Evolutionary conservation across 164 flowering plant species (phyloP), one percentile per base, ranked within the genome.

Genomic region (Chimonanthus praecox): DNA sequence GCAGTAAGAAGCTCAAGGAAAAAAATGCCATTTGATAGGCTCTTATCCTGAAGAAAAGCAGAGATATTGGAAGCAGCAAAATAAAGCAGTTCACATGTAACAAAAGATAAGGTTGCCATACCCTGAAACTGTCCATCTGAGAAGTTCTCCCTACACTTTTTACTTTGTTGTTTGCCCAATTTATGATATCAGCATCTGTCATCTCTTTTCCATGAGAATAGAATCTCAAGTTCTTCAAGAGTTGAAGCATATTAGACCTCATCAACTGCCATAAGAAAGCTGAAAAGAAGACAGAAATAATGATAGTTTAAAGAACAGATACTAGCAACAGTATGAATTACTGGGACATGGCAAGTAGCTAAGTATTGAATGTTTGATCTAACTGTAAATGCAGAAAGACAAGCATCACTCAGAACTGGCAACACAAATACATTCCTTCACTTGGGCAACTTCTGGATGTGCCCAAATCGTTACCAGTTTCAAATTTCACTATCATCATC

Each of bases 241-340:
- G 93, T 82, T 92, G 92, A 76, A 94, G 97, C 83, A 94, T 88
- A 67, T 80, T 89, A 77, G 78, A 89, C 76, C 97, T 88, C 99
- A 94, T 91, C 81, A 94, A 80, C 85, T 92, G 98, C 99, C 99
- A 92, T 7, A 94, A 81, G 75, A 86, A 91, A 68, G 97, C 99
- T 94, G 95, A 76, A 76, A 82, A 82, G 9, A 80, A 5, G 50
- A 45, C 61, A 6, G 9, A 47, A 47, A 15, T 10, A 67, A 46
- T 3, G 5, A 7, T 47, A 67, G 21, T n/a, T 67, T 2, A 67
- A 67, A 67, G 20, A 67, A 60, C 18, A 18, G 20, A 62, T 62
- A 62, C 6, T 33, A 33, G 33, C 33, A 33, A 33, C 2, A 33
- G 33, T 33, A 33, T 33, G 33, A 33, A 33, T 33, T 33, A 33